Conservation (phyloP, 2,329 filamentous ascomycete genomes). For the Aspergillus nomiae region DNA sequence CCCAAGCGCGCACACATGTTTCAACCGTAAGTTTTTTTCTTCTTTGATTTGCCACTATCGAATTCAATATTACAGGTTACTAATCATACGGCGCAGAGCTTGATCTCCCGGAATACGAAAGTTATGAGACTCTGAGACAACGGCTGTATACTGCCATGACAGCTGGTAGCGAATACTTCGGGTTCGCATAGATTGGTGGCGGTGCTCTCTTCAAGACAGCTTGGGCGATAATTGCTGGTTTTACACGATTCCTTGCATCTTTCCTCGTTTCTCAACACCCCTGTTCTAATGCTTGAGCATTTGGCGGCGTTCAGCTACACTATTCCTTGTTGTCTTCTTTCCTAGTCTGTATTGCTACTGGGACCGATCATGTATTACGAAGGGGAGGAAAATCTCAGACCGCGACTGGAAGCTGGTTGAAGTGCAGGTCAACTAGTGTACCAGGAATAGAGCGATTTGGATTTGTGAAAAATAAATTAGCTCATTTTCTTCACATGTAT, state of each 20-base stretch:
- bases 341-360: slow-evolving; percentile 21
- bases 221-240: slow-evolving; percentile 13
- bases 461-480: neutral
- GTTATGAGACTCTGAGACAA: slow-evolving; percentile 84
- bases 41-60: neutral
- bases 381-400: neutral
- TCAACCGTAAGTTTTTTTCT: slow-evolving; percentile 78
- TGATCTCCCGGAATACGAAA: slow-evolving; percentile 97
- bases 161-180: slow-evolving; percentile 95
- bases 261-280: slow-evolving; percentile 7
- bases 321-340: slow-evolving; percentile 3
- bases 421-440: slow-evolving; percentile 44
- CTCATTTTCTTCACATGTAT: slow-evolving; percentile 24
- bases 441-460: slow-evolving; percentile 6
- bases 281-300: slow-evolving; percentile 35
- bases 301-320: slow-evolving; percentile 34
- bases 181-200: slow-evolving; percentile 72
- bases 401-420: slow-evolving; percentile 27
- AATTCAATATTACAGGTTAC: slow-evolving; percentile 16
- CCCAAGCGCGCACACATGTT: slow-evolving; percentile 96
- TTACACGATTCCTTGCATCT: slow-evolving; percentile 9
- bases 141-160: slow-evolving; percentile 95
- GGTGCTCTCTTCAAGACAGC: slow-evolving; percentile 12
- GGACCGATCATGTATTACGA: slow-evolving; percentile 1
- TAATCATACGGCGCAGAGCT: slow-evolving; percentile 67